These are phyloP conservation scores for Nigrograna mackinnonii DNA, from an alignment of 2,329 filamentous ascomycete species.

Conservation along the genomic window DNA sequence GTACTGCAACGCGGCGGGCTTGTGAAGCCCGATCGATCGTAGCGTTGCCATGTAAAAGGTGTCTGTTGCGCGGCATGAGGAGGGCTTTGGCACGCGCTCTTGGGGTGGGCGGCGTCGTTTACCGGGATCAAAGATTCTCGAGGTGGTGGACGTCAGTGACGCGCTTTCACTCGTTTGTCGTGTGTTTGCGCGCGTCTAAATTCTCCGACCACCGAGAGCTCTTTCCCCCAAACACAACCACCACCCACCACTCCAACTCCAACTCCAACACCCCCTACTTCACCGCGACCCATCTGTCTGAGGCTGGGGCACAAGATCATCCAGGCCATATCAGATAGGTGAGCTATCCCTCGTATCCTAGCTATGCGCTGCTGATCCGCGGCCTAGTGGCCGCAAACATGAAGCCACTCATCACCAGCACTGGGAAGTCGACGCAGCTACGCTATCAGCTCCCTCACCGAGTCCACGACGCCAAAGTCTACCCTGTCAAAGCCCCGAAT, in stretches of 20 bases:
- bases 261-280: not conserved
- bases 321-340: too few relatives aligned
- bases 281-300: not conserved
- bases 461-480: constrained; percentile 59
- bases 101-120: too few relatives aligned
- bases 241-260: not conserved
- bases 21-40: constrained; percentile 87
- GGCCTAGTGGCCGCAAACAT: constrained; percentile 53
- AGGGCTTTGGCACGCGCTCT: too few relatives aligned
- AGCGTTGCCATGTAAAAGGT: constrained; percentile 77
- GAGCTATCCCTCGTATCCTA: too few relatives aligned
- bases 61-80: constrained; percentile 35
- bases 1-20: constrained; percentile 81
- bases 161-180: too few relatives aligned
- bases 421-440: constrained; percentile 36
- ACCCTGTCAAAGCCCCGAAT: constrained; percentile 62
- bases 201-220: not conserved
- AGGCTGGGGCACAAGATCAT: too few relatives aligned
- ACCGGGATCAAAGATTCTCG: too few relatives aligned
- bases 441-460: constrained; percentile 63
- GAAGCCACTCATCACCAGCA: constrained; percentile 69
- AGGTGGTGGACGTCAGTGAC: not conserved
- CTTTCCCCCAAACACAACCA: not conserved
- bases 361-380: too few relatives aligned
- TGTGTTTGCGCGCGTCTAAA: not conserved